A percentile compares a stretch with the other conserved stretches of the same genome.
phyloP scores from a whole-genome alignment of 202 grass and related monocot genomes.

The Eragrostis tef region DNA sequence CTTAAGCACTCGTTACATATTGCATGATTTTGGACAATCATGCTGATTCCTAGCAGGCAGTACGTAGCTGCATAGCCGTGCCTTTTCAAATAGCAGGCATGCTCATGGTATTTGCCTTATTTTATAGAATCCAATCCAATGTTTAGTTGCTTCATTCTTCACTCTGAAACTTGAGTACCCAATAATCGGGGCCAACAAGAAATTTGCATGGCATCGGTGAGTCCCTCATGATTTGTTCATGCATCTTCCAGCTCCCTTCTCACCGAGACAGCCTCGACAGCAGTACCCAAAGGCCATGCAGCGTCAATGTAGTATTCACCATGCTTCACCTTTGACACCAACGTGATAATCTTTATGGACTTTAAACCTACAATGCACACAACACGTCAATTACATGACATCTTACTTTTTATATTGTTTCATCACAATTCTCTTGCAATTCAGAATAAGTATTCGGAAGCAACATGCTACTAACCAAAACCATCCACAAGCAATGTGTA shows the following conservation, averaged over 20 bases:
- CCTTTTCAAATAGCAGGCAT: too few species aligned
- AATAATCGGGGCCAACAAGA: too few species aligned
- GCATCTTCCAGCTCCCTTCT: not conserved
- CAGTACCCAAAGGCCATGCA: conserved; percentile 42
- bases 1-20: too few species aligned
- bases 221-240: too few species aligned
- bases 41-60: too few species aligned
- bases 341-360: conserved; percentile 19
- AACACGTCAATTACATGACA: not conserved
- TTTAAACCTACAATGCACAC: conserved; percentile 11
- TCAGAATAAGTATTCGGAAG: not conserved
- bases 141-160: too few species aligned
- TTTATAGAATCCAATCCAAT: too few species aligned
- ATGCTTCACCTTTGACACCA: conserved; percentile 45
- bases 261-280: conserved; percentile 42
- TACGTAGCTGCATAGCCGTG: too few species aligned
- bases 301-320: conserved; percentile 4
- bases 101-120: too few species aligned
- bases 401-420: not conserved
- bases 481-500: conserved; percentile 51
- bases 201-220: too few species aligned
- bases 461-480: conserved; percentile 31
- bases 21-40: too few species aligned
- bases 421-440: not conserved
- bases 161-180: too few species aligned